phyloP scores from a whole-genome alignment of 495 filamentous ascomycete species.

The Aspergillus nidulans region DNA sequence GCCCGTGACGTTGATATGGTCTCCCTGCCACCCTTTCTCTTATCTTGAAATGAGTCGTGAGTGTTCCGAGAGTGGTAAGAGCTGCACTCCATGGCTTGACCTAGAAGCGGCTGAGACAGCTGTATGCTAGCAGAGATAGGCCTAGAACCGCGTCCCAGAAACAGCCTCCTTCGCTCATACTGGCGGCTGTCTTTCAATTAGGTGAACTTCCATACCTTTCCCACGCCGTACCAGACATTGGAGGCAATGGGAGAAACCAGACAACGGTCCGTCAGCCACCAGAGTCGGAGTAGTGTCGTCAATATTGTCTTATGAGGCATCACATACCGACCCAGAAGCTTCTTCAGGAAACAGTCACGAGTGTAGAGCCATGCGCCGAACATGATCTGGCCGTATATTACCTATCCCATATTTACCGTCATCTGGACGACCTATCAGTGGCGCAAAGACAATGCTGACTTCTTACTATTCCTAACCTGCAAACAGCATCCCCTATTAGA shows the following conservation, averaged over 20 bases:
- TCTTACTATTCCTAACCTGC: conserved; percentile 21
- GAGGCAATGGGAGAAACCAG: not conserved
- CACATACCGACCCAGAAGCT: not conserved
- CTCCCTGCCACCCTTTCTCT: too few relatives aligned
- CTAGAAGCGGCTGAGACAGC: not conserved
- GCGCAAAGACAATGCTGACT: not conserved
- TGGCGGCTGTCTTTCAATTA: not conserved
- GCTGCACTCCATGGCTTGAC: too few relatives aligned
- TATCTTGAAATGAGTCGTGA: too few relatives aligned
- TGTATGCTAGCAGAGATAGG: not conserved
- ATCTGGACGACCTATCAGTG: conserved; percentile 9
- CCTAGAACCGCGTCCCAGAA: not conserved
- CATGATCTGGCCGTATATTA: not conserved
- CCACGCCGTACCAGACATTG: not conserved
- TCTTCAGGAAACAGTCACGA: not conserved
- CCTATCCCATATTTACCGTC: conserved; percentile 25
- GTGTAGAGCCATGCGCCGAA: not conserved
- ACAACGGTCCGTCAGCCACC: conserved; percentile 1
- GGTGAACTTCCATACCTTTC: not conserved
- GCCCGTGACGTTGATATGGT: too few relatives aligned
- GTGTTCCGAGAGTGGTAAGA: too few relatives aligned
- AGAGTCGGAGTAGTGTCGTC: not conserved
- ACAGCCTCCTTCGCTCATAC: not conserved
- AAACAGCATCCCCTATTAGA: conserved; percentile 23
- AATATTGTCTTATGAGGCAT: not conserved